These are phyloP conservation scores for Monosporascus cannonballus DNA, from an alignment of 2,329 filamentous ascomycete species.

Conservation along the genomic window DNA sequence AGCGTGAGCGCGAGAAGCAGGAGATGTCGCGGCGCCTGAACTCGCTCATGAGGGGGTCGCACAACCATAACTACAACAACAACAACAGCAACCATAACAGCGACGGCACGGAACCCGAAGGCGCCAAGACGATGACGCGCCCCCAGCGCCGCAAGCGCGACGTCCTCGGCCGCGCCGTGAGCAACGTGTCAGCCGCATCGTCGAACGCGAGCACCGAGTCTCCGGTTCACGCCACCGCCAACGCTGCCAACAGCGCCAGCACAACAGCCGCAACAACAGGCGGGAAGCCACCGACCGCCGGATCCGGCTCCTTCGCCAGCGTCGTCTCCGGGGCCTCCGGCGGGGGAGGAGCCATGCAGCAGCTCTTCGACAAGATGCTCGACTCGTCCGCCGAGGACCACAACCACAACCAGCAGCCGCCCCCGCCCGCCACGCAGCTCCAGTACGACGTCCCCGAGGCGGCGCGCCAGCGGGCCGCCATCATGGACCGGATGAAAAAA, in stretches of 20 bases:
- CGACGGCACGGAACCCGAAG: neutral
- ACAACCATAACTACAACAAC: neutral
- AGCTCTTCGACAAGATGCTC: neutral
- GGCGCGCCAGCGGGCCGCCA: conserved; percentile 24
- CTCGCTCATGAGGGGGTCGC: conserved; percentile 13
- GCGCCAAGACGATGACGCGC: conserved; percentile 6
- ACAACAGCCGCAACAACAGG: conserved; percentile 1
- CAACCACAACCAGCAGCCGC: neutral
- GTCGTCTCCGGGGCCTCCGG: neutral
- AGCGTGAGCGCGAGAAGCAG: conserved; percentile 9
- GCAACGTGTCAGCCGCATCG: conserved; percentile 46
- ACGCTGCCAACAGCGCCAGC: conserved; percentile 7
- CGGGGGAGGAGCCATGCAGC: conserved; percentile 1
- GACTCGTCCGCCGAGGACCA: neutral
- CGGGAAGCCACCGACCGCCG: neutral
- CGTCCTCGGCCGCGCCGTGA: conserved; percentile 52
- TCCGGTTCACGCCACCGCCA: conserved; percentile 2
- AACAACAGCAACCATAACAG: no score
- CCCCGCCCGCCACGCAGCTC: conserved; percentile 45
- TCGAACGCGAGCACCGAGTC: conserved; percentile 42
- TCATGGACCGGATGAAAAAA: conserved; percentile 17
- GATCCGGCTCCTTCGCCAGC: conserved; percentile 9
- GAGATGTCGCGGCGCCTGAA: conserved; percentile 21
- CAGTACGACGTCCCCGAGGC: conserved; percentile 48
- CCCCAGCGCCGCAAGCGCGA: conserved; percentile 34